Evolutionary conservation across 1,284 basidiomycete species (phyloP).

Genomic region (Sporisorium scitamineum): DNA sequence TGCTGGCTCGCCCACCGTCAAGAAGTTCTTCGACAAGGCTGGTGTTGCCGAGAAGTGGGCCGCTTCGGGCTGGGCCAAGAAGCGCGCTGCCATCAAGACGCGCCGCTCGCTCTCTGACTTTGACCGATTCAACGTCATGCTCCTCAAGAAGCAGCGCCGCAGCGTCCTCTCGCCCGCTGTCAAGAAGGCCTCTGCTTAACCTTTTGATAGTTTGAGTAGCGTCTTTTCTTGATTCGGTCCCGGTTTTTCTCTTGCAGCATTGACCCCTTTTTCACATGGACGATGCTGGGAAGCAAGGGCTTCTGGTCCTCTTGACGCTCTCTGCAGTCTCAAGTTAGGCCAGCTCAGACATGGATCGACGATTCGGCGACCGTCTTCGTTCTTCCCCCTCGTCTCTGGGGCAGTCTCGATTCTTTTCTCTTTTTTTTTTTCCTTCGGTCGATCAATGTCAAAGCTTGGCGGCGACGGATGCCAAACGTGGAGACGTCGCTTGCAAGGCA

Average conservation of each 20-base stretch:
- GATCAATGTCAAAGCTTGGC: slow-evolving; percentile 1
- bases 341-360: slow-evolving; percentile 16
- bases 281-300: slow-evolving; percentile 3
- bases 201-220: neutral
- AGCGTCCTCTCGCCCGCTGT: slow-evolving; percentile 67
- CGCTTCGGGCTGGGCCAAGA: slow-evolving; percentile 87
- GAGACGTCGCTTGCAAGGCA: neutral
- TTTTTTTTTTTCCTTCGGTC: slow-evolving; percentile 9
- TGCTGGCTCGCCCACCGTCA: slow-evolving; percentile 83
- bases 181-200: slow-evolving; percentile 66
- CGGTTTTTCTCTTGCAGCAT: slow-evolving; percentile 35
- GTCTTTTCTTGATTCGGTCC: slow-evolving; percentile 24
- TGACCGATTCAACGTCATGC: slow-evolving; percentile 78
- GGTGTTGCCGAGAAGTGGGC: slow-evolving; percentile 81
- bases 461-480: slow-evolving; percentile 14
- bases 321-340: slow-evolving; percentile 16
- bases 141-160: slow-evolving; percentile 73
- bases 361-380: slow-evolving; percentile 20
- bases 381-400: slow-evolving; percentile 40
- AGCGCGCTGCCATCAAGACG: slow-evolving; percentile 81
- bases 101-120: slow-evolving; percentile 89
- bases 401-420: slow-evolving; percentile 17
- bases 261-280: slow-evolving; percentile 5
- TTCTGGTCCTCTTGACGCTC: neutral
- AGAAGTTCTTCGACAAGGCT: slow-evolving; percentile 88